Conservation (phyloP, 805 yeast species). For the Zygotorulaspora danielsina region DNA sequence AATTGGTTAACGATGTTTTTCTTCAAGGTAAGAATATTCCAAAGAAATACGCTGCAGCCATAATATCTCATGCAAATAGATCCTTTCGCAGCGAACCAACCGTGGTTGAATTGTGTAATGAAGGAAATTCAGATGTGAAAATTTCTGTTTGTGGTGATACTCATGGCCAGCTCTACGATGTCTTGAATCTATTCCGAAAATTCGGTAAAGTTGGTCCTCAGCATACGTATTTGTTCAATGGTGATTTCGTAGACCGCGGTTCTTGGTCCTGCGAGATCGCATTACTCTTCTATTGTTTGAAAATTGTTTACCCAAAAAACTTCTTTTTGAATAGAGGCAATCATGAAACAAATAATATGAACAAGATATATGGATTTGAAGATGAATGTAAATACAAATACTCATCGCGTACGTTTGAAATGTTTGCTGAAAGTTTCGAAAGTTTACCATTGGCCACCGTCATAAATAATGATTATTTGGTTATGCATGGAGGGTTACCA, state of each 20-base stretch:
- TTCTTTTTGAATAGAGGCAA: conserved; percentile 87
- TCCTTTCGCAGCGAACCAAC: conserved; percentile 64
- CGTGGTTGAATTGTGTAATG: conserved; percentile 60
- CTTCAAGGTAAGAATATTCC: conserved; percentile 69
- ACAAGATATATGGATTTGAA: conserved; percentile 91
- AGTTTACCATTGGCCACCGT: conserved; percentile 82
- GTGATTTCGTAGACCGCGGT: conserved; percentile 97
- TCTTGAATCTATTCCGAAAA: conserved; percentile 67
- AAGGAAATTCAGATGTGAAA: conserved; percentile 27
- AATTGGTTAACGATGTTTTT: conserved; percentile 63
- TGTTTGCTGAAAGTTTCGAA: conserved; percentile 83
- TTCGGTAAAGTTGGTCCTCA: conserved; percentile 62
- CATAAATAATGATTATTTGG: conserved; percentile 71
- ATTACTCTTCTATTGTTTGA: conserved; percentile 67
- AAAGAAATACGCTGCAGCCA: conserved; percentile 77
- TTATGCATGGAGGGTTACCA: conserved; percentile 95
- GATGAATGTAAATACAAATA: conserved; percentile 94
- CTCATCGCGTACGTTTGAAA: conserved; percentile 68
- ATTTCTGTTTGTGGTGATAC: conserved; percentile 95
- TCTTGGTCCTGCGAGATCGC: conserved; percentile 99
- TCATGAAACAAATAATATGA: conserved; percentile 96
- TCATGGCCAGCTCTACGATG: conserved; percentile 93
- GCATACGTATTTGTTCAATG: conserved; percentile 85
- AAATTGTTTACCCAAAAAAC: conserved; percentile 65
- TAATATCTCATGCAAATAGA: conserved; percentile 65